Evolutionary conservation across 495 filamentous ascomycete species (phyloP), one percentile per base, ranked within the genome.

Genomic region (Daldinia loculata): DNA sequence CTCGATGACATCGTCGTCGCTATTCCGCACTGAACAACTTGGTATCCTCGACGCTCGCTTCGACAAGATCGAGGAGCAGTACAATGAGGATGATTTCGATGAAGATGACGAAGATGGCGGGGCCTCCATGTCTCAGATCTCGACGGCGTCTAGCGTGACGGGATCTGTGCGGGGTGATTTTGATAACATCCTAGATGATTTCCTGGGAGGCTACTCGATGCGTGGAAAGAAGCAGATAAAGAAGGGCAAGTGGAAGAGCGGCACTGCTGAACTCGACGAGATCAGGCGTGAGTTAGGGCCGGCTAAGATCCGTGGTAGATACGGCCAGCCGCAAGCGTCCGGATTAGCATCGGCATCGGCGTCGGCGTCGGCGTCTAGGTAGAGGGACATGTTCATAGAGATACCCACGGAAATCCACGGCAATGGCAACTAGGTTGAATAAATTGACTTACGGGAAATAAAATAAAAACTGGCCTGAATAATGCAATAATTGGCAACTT

Each of bases 1-100:
- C 82, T 97, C 93, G n/a, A 99, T 98, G 96, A 94, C 91, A 0
- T 97, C 92, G 6, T 97, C 95, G 0, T 90, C 94, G 0, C 83
- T 98, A 6, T 88, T 90, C 22, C 88, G 96, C 45, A 98, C 95
- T 1, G 95, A 97, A 67, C 93, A 93, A n/a, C 85, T 94, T 39
- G 89, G 89, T 5, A 86, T 94, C 11, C 84, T 98, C 19, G 96
- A 99, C 77, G 89, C 89, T 48, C 89, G 95, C 14, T 99, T 98
- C 76, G 95, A 98, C 72, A 91, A 89, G 82, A 86, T 97, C 30
- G 93, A 97, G 77, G 90, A 92, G 71, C 74, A 77, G 56, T 86
- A 90, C 70, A 87, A 93, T 76, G 90, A 89, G 69, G 75, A 77
- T 43, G 85, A 77, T 5, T 67, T 64, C 36, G 70, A 80, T 82